Evolutionary conservation across 352 stramenopile genomes (phyloP), one percentile per base, ranked within the genome.

Genomic region (Phytophthora crassamura): DNA sequence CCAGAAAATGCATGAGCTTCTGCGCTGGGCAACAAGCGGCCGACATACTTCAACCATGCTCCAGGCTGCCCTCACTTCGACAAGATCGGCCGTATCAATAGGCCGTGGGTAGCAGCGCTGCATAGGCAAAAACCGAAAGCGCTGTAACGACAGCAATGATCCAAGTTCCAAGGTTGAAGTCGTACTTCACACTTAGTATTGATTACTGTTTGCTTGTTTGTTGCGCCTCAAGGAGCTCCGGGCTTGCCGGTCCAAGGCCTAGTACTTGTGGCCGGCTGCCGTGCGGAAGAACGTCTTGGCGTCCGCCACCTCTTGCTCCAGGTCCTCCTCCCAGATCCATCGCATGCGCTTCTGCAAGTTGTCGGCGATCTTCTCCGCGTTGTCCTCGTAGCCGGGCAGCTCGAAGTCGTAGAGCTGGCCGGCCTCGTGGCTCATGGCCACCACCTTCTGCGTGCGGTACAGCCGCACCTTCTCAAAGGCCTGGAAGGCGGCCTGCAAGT

Each of bases 391-490:
- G 12, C 58, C 61, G 18, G 61, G 67, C 15, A 75, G 43, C 50
- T 75, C 67, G n/a, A 71, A 68, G 43, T 75, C 67, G 40, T 75
- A 77, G 8, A 77, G 36, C 41, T 73, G 41, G 18, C 69, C 69
- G 1, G 69, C 69, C 47, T 77, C 64, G 49, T 77, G 46, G 32
- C 69, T 74, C 49, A 30, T 59, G 40, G 55, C 28, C 34, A 71
- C 67, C 36, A 71, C 53, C 55, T 77, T 77, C 58, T 73, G 58
- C 48, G 69, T 74, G 52, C 69, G 69, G 34, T 73, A 77, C 52
- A 77, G 42, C 43, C 69, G 69, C 59, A 77, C 69, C 64, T 73
- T 77, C 48, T 77, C 69, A 30, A 77, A 74, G 0, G 69, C 69
- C 20, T 60, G 52, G 43, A 77, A 77, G 7, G 69, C 69, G 4